phyloP scores from a whole-genome alignment of 805 yeast species.

The Lachancea fermentati region DNA sequence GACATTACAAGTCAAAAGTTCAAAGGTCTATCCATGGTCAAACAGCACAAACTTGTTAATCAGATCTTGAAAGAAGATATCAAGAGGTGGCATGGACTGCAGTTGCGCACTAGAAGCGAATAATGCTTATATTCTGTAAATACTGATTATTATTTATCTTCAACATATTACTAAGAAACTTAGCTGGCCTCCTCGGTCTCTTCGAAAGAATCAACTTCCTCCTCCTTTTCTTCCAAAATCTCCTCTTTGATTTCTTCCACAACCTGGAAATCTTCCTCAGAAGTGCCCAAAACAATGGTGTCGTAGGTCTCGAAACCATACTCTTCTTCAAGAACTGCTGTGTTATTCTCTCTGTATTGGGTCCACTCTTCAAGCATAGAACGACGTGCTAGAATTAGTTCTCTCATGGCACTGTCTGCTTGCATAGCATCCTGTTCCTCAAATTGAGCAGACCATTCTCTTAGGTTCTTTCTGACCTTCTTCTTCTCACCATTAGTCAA shows the following conservation, averaged over 20 bases:
- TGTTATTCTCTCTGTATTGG: conserved; percentile 58
- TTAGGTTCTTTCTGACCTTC: conserved; percentile 84
- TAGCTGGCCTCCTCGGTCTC: conserved; percentile 1
- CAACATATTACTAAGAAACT: neutral
- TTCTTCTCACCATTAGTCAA: conserved; percentile 75
- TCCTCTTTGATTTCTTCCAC: conserved; percentile 78
- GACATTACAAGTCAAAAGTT: conserved; percentile 65
- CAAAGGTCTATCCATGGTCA: conserved; percentile 75
- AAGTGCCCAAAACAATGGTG: conserved; percentile 40
- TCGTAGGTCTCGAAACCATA: conserved; percentile 29
- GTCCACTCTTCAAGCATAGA: conserved; percentile 80
- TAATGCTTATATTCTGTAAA: conserved; percentile 6
- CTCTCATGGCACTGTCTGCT: conserved; percentile 87
- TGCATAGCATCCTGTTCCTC: conserved; percentile 96
- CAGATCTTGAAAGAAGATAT: conserved; percentile 77
- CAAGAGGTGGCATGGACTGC: conserved; percentile 90
- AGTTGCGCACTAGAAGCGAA: conserved; percentile 64
- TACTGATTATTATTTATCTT: conserved; percentile 1
- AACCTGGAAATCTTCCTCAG: conserved; percentile 48
- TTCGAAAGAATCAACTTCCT: conserved; percentile 43
- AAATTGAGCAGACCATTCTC: conserved; percentile 85
- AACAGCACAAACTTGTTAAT: conserved; percentile 90
- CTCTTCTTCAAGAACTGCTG: conserved; percentile 37
- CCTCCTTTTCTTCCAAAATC: conserved; percentile 65
- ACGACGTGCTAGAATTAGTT: conserved; percentile 79